Evolutionary conservation across 768 basidiomycete species (phyloP), one percentile per base, ranked within the genome.

Genomic region (Filobasidium floriforme): DNA sequence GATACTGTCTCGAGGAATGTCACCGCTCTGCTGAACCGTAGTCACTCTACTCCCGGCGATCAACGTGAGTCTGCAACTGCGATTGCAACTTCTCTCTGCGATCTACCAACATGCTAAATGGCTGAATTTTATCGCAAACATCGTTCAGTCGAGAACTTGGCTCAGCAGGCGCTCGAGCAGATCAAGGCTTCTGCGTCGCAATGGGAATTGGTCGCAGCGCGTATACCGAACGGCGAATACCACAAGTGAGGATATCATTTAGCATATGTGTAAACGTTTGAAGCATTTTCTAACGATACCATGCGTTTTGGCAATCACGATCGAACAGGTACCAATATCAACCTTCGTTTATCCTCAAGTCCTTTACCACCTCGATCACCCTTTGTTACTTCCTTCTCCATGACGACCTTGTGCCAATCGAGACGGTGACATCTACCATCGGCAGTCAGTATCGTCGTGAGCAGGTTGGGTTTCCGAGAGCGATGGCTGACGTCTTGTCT

Each of bases 371-470:
- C 15, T 69, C 73, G 6, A 69, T 79, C 28, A 76, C 76, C 1
- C 59, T 80, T 26, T 70, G 74, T 1, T 60, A 71, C 41, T 81
- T 81, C 70, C 73, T 81, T 7, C 69, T 77, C 24, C 65, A 71
- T 6, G 76, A 79, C 52, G 72, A 75, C 32, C 72, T 81, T 6
- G 61, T 75, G 5, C 72, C 75, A 9, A 72, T 79, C 7, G 68
- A 68, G 6, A 65, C 74, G 6, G 77, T 77, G 0, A 71, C 73
- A 0, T 70, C 70, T 12, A 63, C 74, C 15, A 71, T 81, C 29
- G 79, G 78, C 12, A 67, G 81, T 81, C 29, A 71, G 80, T 75
- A 0, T 5, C 4, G 1, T 28, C 3, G 19, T 4, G 18, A 32
- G 40, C 22, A 37, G 12, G 29, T 6, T 28, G 51, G n/a, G 14